These are phyloP conservation scores for Kwoniella heveanensis DNA, from an alignment of 768 basidiomycete species.

Conservation along the genomic window DNA sequence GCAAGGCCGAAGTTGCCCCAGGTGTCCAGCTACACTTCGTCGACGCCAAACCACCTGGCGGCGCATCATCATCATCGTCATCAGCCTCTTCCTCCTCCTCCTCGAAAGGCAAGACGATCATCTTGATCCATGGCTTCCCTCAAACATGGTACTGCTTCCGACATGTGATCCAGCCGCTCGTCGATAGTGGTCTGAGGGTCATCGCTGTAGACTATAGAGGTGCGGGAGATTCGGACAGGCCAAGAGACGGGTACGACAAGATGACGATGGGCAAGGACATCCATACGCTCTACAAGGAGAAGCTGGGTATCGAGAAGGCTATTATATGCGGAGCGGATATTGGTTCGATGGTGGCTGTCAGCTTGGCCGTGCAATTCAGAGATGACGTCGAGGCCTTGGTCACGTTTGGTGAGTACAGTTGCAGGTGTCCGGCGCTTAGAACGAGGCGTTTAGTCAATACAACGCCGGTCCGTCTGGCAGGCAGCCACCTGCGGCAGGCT, in stretches of 20 bases:
- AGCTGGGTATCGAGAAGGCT: slow-evolving; percentile 27
- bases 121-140: slow-evolving; percentile 34
- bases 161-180: slow-evolving; percentile 26
- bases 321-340: slow-evolving; percentile 40
- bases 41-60: slow-evolving; percentile 3
- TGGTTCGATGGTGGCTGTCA: slow-evolving; percentile 38
- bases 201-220: slow-evolving; percentile 36
- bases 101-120: slow-evolving; percentile 10
- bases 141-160: slow-evolving; percentile 38
- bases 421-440: no score
- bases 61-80: slow-evolving; percentile 3
- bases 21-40: slow-evolving; percentile 17
- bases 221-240: slow-evolving; percentile 30
- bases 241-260: slow-evolving; percentile 33
- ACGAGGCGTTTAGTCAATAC: no score
- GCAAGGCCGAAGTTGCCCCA: slow-evolving; percentile 12
- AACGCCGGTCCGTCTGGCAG: no score
- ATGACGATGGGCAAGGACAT: slow-evolving; percentile 36
- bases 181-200: slow-evolving; percentile 26
- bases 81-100: slow-evolving; percentile 6
- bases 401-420: slow-evolving; percentile 25
- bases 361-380: slow-evolving; percentile 25
- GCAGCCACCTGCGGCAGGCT: no score
- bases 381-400: slow-evolving; percentile 27
- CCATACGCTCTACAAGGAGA: slow-evolving; percentile 25